phyloP scores from a whole-genome alignment of 2,329 filamentous ascomycete species.

The Balansia obtecta region DNA sequence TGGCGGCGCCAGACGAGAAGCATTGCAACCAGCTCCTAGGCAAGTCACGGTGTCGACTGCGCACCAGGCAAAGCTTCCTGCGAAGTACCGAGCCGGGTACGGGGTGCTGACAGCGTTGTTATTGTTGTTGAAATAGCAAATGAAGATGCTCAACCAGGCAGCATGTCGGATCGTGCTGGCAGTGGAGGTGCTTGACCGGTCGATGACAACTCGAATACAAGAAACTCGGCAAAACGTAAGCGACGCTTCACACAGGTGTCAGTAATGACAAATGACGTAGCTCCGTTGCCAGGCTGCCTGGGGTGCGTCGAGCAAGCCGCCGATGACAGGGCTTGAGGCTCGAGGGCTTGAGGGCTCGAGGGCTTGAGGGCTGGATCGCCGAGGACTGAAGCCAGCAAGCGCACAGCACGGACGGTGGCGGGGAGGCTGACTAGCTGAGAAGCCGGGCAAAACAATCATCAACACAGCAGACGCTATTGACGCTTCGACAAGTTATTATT shows the following conservation, averaged over 20 bases:
- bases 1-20: conserved; percentile 7
- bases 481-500: no score
- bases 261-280: background rate
- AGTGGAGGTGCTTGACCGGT: background rate
- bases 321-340: no score
- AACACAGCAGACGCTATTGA: background rate
- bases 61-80: background rate
- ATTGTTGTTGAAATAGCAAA: background rate
- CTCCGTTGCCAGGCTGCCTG: background rate
- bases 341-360: no score
- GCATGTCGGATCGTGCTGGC: background rate
- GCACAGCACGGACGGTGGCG: background rate
- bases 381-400: background rate
- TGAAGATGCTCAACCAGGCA: background rate
- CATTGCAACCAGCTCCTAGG: conserved; percentile 11
- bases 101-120: background rate
- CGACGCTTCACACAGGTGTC: no score
- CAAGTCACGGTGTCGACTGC: background rate
- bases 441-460: background rate
- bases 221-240: background rate
- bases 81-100: background rate
- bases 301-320: background rate
- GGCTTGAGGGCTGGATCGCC: background rate
- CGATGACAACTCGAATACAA: background rate
- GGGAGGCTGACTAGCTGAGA: background rate